Conservation (phyloP, 2,329 filamentous ascomycete species). For the Lachnellula willkommii region DNA sequence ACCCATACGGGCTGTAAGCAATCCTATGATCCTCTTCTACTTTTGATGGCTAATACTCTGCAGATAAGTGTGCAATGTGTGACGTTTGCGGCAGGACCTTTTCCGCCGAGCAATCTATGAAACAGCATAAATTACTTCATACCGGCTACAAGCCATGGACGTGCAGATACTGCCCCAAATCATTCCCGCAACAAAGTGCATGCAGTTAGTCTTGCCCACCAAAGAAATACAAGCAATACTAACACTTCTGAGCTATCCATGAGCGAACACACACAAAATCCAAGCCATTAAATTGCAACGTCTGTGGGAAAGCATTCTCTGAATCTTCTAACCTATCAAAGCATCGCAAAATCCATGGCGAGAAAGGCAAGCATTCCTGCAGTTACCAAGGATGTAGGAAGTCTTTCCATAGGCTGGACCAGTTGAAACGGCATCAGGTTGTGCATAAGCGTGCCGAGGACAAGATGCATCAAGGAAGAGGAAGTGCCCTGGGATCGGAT, state of each 20-base stretch:
- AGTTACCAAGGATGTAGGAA: slow-evolving; percentile 44
- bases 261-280: slow-evolving; percentile 60
- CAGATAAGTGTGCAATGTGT: slow-evolving; percentile 57
- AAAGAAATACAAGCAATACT: slow-evolving; percentile 21
- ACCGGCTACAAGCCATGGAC: slow-evolving; percentile 59
- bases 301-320: slow-evolving; percentile 55
- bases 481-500: slow-evolving; percentile 19
- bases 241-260: slow-evolving; percentile 52
- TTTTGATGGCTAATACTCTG: slow-evolving; percentile 29
- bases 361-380: slow-evolving; percentile 48
- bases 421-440: slow-evolving; percentile 51
- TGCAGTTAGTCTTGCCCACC: slow-evolving; percentile 44
- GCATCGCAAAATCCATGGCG: slow-evolving; percentile 56
- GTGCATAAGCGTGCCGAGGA: slow-evolving; percentile 23
- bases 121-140: slow-evolving; percentile 63
- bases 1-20: slow-evolving; percentile 59
- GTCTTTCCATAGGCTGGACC: slow-evolving; percentile 55
- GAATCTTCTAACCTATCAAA: slow-evolving; percentile 64
- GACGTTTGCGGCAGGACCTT: slow-evolving; percentile 51
- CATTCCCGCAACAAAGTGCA: slow-evolving; percentile 63
- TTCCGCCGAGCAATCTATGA: slow-evolving; percentile 62
- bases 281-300: slow-evolving; percentile 55
- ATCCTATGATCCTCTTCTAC: too few species aligned
- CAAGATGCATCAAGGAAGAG: slow-evolving; percentile 14
- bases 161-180: slow-evolving; percentile 49